phyloP scores from a whole-genome alignment of 1,139 yeast genomes.

The Nematodospora anomalae region DNA sequence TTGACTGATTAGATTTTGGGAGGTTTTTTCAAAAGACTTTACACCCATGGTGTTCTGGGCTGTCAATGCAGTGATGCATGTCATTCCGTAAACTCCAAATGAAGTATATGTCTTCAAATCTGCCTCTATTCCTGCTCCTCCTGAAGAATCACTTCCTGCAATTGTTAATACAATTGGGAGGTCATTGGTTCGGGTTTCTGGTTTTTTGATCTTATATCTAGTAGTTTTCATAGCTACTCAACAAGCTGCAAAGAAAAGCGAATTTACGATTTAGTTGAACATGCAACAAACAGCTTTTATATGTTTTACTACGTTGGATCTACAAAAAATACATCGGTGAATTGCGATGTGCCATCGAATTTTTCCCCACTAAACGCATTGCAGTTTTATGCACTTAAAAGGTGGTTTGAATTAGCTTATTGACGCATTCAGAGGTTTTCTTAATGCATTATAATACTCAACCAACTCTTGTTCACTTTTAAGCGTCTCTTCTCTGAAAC shows the following conservation, averaged over 20 bases:
- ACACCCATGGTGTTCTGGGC: conserved; percentile 80
- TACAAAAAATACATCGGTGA: too few relatives aligned
- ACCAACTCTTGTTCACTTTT: conserved; percentile 74
- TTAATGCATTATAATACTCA: conserved; percentile 45
- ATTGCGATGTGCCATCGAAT: too few relatives aligned
- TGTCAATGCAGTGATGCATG: conserved; percentile 79
- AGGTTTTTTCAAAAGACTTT: conserved; percentile 46
- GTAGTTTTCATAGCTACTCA: conserved; percentile 1
- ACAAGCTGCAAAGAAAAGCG: too few relatives aligned
- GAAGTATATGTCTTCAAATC: conserved; percentile 82
- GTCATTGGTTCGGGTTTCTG: conserved; percentile 2
- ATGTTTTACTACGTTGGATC: too few relatives aligned
- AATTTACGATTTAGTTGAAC: too few relatives aligned
- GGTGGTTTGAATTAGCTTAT: too few relatives aligned
- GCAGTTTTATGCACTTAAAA: too few relatives aligned
- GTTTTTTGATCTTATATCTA: background rate
- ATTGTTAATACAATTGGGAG: conserved; percentile 56
- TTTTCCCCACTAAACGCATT: too few relatives aligned
- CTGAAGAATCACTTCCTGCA: conserved; percentile 88
- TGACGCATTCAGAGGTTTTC: conserved; percentile 7
- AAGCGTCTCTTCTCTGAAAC: conserved; percentile 79
- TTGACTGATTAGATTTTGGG: conserved; percentile 40
- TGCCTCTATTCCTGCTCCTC: conserved; percentile 96
- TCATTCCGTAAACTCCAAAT: conserved; percentile 76
- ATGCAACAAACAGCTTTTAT: too few relatives aligned